Base-by-base conservation (phyloP, 2,329 filamentous ascomycete species). In the Ophiostoma australiae region DNA sequence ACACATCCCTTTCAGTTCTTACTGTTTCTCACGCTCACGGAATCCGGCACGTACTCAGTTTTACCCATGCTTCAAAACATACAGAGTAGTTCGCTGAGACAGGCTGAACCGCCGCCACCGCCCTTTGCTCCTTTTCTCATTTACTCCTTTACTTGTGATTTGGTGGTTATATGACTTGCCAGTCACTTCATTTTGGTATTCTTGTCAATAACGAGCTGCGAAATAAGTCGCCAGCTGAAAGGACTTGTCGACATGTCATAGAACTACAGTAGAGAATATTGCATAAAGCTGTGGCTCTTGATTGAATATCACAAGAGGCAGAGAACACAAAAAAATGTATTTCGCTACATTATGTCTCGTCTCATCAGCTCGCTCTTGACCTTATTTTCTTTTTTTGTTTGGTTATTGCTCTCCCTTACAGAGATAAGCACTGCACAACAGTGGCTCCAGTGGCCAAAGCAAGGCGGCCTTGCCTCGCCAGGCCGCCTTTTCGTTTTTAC, bases 351-450 rank as follows among this genome's bases (percentile, higher is more conserved):
- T 15, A n/a, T 48, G 44, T 48, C 44, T 48, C 44, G 17, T 48
- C 44, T 48, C 44, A 48, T 58, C 52, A 27, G 52, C 52, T 13
- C 8, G 6, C n/a, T 13, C 3, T 48, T 7, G 20, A n/a, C 17
- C 1, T n/a, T 48, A 4, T n/a, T 48, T 48, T 48, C 17, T 48
- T 48, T n/a, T 48, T 48, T 1, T 4, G 0, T n/a, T 48, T 41
- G 39, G 52, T 31, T 58, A 27, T n/a, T 58, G 52, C 52, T 58
- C 23, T 58, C 52, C 52, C 52, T 58, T 58, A 13, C 52, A 58
- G 52, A 23, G 23, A 27, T 58, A n/a, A 31, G 23, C 52, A 27
- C 52, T 13, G 23, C 48, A 58, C 52, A 58, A 58, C n/a, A 58
- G 52, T 58, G 23, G 52, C 52, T 58, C 52, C 44, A 48, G 44